phyloP scores from a whole-genome alignment of 495 filamentous ascomycete genomes.

The Aspergillus haitiensis region DNA sequence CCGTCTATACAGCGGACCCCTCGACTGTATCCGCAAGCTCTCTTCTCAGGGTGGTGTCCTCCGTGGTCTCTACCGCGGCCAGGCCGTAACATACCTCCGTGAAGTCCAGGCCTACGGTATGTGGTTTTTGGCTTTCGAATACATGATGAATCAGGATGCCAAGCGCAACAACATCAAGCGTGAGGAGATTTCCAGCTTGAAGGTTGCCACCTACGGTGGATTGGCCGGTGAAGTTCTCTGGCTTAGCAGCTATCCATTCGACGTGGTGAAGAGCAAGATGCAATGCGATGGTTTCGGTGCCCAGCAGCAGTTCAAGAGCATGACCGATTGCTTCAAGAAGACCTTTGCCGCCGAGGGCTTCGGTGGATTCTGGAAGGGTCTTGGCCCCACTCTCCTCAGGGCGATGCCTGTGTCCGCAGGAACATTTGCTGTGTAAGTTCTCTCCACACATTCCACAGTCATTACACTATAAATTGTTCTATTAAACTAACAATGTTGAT shows the following conservation, averaged over 20 bases:
- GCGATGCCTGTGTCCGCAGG: conserved; percentile 98
- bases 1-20: conserved; percentile 77
- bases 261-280: conserved; percentile 99
- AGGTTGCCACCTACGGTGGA: conserved; percentile 90
- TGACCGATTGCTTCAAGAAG: conserved; percentile 89
- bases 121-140: conserved; percentile 96
- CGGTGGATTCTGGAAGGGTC: conserved; percentile 92
- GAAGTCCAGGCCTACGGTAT: conserved; percentile 93
- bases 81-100: conserved; percentile 79
- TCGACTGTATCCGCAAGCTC: conserved; percentile 89
- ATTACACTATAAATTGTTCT: too few relatives aligned
- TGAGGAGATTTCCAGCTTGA: conserved; percentile 74
- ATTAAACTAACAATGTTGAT: conserved; percentile 13
- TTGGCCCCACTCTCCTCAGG: conserved; percentile 88
- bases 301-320: conserved; percentile 68
- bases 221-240: conserved; percentile 92
- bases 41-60: conserved; percentile 63
- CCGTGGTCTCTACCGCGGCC: conserved; percentile 79
- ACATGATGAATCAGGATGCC: conserved; percentile 88
- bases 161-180: conserved; percentile 70
- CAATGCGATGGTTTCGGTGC: conserved; percentile 89
- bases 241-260: conserved; percentile 90
- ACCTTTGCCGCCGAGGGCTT: conserved; percentile 74
- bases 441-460: neutral
- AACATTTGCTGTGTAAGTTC: conserved; percentile 78